A percentile compares a stretch with the other conserved stretches of the same genome.
These are phyloP conservation scores for Anisodus acutangulus DNA, from an alignment of 257 asterid genomes.

Conservation along the genomic window DNA sequence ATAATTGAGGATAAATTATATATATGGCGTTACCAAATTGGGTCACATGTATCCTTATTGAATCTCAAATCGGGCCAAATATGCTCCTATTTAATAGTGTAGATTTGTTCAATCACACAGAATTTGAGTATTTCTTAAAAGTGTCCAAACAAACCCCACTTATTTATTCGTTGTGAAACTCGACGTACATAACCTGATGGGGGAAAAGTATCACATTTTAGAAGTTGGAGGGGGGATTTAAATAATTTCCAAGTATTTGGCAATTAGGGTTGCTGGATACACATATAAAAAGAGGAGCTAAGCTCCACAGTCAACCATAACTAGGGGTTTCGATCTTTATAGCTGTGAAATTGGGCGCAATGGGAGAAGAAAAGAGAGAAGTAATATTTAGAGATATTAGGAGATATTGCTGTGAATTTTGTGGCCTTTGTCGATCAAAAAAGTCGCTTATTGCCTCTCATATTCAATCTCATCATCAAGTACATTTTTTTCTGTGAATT, in stretches of 20 bases:
- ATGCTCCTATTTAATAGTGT: neutral
- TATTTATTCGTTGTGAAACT: neutral
- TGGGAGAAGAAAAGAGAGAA: slow-evolving; percentile 34
- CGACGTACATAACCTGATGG: neutral
- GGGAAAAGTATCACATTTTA: neutral
- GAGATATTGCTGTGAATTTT: slow-evolving; percentile 73
- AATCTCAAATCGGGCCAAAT: neutral
- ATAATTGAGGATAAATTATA: neutral
- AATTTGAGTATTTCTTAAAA: neutral
- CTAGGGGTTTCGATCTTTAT: neutral
- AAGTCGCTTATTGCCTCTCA: slow-evolving; percentile 74
- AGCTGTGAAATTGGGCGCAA: neutral
- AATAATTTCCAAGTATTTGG: neutral
- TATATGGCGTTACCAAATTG: too few relatives aligned
- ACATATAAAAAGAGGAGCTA: neutral
- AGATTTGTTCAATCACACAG: neutral
- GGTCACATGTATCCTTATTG: neutral
- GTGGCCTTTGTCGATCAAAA: slow-evolving; percentile 91
- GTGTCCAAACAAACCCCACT: neutral
- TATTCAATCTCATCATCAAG: slow-evolving; percentile 64
- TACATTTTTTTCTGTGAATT: slow-evolving; percentile 16
- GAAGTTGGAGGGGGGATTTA: neutral
- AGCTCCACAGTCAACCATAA: neutral
- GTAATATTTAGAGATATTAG: slow-evolving; percentile 73
- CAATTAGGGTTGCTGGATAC: neutral